Percentiles rank a stretch among this genome's conserved stretches.
phyloP scores from a whole-genome alignment of 2,329 filamentous ascomycete genomes.

The Talaromyces sp. region DNA sequence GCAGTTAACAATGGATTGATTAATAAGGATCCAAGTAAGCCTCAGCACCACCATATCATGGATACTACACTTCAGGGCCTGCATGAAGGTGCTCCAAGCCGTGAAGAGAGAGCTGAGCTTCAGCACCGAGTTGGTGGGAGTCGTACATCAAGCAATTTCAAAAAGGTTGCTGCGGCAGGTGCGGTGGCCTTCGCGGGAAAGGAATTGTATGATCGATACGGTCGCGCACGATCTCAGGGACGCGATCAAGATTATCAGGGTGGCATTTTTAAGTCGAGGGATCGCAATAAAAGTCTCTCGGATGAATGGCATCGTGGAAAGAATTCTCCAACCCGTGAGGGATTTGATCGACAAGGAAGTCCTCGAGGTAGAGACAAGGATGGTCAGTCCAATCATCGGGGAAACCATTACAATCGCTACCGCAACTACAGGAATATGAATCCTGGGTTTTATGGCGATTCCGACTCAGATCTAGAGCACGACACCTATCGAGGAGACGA shows the following conservation, averaged over 20 bases:
- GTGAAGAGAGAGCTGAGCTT: conserved; percentile 4
- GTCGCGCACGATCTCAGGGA: conserved; percentile 3
- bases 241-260: background rate
- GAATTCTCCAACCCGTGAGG: background rate
- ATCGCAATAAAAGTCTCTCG: conserved; percentile 4
- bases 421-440: background rate
- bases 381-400: background rate
- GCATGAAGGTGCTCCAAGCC: conserved; percentile 1
- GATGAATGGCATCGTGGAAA: background rate
- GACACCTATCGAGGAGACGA: background rate
- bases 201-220: conserved; percentile 10
- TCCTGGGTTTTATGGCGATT: background rate
- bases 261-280: background rate
- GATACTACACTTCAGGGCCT: conserved; percentile 6
- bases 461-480: background rate
- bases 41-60: conserved; percentile 2
- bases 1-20: conserved; percentile 6
- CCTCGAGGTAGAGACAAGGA: background rate
- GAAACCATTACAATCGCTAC: background rate
- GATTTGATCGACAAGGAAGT: background rate
- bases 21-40: conserved; percentile 6
- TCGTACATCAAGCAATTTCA: conserved; percentile 1
- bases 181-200: conserved; percentile 6
- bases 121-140: conserved; percentile 1
- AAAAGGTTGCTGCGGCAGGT: conserved; percentile 6